Conservation (phyloP, 495 filamentous ascomycete genomes). For the Aspergillus ellipticus region DNA sequence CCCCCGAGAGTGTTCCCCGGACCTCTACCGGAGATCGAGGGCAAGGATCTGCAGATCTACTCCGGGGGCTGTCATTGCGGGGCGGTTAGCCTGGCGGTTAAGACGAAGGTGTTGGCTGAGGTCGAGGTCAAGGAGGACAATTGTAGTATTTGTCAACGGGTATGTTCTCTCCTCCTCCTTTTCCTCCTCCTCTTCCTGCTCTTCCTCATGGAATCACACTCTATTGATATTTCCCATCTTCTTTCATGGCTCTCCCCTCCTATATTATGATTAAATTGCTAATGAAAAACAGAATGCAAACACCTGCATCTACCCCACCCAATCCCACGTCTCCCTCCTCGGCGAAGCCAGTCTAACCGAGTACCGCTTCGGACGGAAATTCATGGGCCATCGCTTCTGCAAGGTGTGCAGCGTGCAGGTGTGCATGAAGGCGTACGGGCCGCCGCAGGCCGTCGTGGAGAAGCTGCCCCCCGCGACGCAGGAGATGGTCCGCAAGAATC, state of each 20-base stretch:
- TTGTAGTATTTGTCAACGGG: neutral
- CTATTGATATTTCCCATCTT: too few species aligned
- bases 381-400: neutral
- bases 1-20: neutral
- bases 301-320: neutral
- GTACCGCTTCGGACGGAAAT: neutral
- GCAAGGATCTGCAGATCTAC: neutral
- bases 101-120: neutral
- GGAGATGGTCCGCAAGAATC: neutral
- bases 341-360: neutral
- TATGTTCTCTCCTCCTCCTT: neutral
- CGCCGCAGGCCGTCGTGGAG: neutral
- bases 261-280: too few species aligned
- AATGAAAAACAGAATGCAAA: neutral
- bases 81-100: neutral
- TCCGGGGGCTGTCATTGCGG: neutral
- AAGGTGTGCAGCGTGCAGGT: neutral
- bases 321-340: neutral
- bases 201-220: too few species aligned
- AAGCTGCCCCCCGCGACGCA: neutral
- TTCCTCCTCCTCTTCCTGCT: too few species aligned
- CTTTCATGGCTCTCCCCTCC: too few species aligned
- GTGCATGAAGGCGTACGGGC: neutral
- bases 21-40: neutral
- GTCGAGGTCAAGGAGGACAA: neutral